phyloP scores from a whole-genome alignment of 2,329 filamentous ascomycete genomes.

The Monosporascus ibericus region DNA sequence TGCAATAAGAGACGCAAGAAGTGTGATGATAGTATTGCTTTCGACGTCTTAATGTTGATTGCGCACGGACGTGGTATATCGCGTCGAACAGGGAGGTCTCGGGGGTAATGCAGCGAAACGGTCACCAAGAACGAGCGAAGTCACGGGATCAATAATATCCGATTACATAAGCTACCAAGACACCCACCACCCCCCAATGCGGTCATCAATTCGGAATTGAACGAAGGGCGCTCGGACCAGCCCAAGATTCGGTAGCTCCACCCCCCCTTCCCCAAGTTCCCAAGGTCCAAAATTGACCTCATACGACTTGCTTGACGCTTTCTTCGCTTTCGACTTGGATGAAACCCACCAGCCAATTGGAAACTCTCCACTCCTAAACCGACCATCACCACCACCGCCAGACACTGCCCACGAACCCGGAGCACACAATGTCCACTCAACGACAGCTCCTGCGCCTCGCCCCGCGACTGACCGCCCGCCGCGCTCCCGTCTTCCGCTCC shows the following conservation, averaged over 20 bases:
- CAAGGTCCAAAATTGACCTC: constrained; percentile 7
- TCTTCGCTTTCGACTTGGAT: not conserved
- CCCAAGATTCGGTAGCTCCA: constrained; percentile 45
- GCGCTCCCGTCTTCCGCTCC: constrained; percentile 47
- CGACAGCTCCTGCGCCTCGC: constrained; percentile 55
- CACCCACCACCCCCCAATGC: no score
- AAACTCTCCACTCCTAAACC: constrained; percentile 5
- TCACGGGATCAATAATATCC: not conserved
- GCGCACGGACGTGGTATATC: not conserved
- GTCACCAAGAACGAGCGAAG: not conserved
- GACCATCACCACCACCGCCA: constrained; percentile 2
- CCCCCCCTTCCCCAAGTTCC: constrained; percentile 9
- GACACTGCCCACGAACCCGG: not conserved
- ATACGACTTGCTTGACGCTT: constrained; percentile 3
- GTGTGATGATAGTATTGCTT: no score
- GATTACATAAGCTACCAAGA: no score
- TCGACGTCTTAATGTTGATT: no score
- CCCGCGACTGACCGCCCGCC: constrained; percentile 58
- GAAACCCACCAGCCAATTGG: constrained; percentile 1
- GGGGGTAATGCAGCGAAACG: not conserved
- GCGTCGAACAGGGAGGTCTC: not conserved
- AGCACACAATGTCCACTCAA: constrained; percentile 56
- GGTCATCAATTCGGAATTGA: not conserved
- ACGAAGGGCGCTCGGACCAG: constrained; percentile 29
- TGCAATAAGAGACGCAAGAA: no score